Base-by-base conservation (phyloP, 1,284 basidiomycete species). In the Grifola frondosa region DNA sequence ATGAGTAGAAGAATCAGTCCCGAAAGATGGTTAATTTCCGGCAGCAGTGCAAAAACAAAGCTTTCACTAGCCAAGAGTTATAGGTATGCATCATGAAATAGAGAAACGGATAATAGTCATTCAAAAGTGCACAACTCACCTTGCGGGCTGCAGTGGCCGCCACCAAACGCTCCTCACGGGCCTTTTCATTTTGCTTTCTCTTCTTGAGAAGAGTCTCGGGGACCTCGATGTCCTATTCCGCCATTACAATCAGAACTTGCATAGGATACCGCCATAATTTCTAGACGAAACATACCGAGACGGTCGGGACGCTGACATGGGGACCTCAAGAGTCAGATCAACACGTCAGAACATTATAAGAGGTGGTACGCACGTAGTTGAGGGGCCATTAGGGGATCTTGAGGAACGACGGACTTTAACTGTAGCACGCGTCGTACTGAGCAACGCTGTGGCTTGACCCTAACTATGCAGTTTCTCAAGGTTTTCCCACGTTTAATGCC, bases 151-250 rank as follows among this genome's bases (percentile, higher is more conserved):
- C 90, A 40, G 78, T 69, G 26, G 91, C 90, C 56, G 91, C 89
- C 56, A 80, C 83, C 62, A 95, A 78, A 67, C 91, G 93, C 70
- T 97, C 95, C 80, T 97, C 94, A 62, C 94, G 84, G 55, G 88
- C 88, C 82, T 97, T 97, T 78, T 95, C 93, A 67, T 88, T 97
- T 73, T 94, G 87, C 80, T 97, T 96, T 75, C 97, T 84, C 83
- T 98, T 99, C 82, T 97, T 97, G 77, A 97, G 91, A 77, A 97
- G 84, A 65, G 94, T 97, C 84, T 97, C 94, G 69, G 94, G 94
- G 73, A 96, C 92, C 80, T 94, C 88, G 67, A 95, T 81, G 65
- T 82, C 79, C 88, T 91, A 63, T 42, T 29, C 13, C n/a, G 16
- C 42, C 31, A 26, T 46, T 37, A 39, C 36, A 44, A 40, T 54